Evolutionary conservation across 176 grass and related monocot species (phyloP).

Genomic region (Triticum monococcum): DNA sequence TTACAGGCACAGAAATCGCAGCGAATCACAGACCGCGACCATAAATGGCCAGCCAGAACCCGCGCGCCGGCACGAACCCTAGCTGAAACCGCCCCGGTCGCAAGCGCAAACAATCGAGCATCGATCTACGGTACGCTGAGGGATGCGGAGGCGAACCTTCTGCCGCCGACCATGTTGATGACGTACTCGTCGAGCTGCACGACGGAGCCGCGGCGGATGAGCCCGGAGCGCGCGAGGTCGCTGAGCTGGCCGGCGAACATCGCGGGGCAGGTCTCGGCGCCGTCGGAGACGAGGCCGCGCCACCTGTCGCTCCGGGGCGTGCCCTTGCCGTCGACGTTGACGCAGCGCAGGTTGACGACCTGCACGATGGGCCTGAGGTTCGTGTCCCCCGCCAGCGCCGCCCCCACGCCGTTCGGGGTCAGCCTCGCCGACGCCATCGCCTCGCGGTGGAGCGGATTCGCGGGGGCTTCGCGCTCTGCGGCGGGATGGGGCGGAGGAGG

Average conservation of each 20-base stretch:
- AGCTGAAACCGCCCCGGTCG: not conserved
- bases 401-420: conserved; percentile 58
- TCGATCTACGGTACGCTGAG: not conserved
- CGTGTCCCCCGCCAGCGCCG: conserved; percentile 48
- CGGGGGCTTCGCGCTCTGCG: not conserved
- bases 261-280: conserved; percentile 32
- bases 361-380: conserved; percentile 68
- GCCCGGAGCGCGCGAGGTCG: conserved; percentile 47
- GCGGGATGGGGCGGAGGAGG: not conserved
- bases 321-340: conserved; percentile 33
- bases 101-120: not conserved
- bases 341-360: conserved; percentile 58
- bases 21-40: not conserved
- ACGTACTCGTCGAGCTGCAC: conserved; percentile 76
- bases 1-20: not conserved
- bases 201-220: conserved; percentile 55
- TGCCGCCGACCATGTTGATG: conserved; percentile 39
- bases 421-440: conserved; percentile 40
- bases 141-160: conserved; percentile 31
- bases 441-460: not conserved
- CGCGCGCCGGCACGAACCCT: conserved; percentile 1
- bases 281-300: conserved; percentile 66
- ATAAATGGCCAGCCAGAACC: not conserved
- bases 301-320: conserved; percentile 44
- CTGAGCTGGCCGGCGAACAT: conserved; percentile 64